Conservation (phyloP, 192 early-diverging fungal genomes). For the Thoreauomyces humboldtii region DNA sequence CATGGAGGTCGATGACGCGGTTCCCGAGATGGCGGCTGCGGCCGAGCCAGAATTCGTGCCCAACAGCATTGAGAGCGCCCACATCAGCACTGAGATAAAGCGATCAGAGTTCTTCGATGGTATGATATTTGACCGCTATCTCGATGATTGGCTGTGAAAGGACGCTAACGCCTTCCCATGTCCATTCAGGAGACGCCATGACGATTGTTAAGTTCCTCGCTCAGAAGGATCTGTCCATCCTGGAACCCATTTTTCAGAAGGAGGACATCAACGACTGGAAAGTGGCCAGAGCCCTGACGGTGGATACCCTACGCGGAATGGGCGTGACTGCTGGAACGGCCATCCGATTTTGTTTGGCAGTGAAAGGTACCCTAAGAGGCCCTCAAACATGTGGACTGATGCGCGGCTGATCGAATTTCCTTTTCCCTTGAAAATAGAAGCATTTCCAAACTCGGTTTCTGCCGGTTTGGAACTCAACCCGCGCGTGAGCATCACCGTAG, state of each 20-base stretch:
- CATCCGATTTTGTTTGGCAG: slow-evolving; percentile 14
- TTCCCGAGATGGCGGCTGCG: neutral
- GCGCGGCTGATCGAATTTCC: neutral
- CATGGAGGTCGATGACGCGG: too few relatives aligned
- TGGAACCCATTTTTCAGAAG: slow-evolving; percentile 4
- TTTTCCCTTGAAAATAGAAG: neutral
- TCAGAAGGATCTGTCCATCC: slow-evolving; percentile 2
- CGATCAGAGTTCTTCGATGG: too few relatives aligned
- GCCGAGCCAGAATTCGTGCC: neutral
- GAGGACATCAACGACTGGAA: slow-evolving; percentile 27
- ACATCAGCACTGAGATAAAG: too few relatives aligned
- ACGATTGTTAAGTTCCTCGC: slow-evolving; percentile 15
- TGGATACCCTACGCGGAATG: slow-evolving; percentile 14
- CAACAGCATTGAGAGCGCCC: too few relatives aligned
- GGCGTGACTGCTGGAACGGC: slow-evolving; percentile 23
- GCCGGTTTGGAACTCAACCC: neutral
- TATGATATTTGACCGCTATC: too few relatives aligned
- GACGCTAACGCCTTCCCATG: neutral
- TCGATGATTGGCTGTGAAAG: neutral
- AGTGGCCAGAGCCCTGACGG: slow-evolving; percentile 8
- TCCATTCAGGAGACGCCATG: neutral
- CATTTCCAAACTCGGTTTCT: too few relatives aligned
- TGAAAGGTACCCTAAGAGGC: slow-evolving; percentile 7
- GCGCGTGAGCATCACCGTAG: slow-evolving; percentile 3
- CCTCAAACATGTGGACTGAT: neutral